Conservation (phyloP, 176 grass and related monocot genomes). For the Bolboschoenus planiculmis region DNA sequence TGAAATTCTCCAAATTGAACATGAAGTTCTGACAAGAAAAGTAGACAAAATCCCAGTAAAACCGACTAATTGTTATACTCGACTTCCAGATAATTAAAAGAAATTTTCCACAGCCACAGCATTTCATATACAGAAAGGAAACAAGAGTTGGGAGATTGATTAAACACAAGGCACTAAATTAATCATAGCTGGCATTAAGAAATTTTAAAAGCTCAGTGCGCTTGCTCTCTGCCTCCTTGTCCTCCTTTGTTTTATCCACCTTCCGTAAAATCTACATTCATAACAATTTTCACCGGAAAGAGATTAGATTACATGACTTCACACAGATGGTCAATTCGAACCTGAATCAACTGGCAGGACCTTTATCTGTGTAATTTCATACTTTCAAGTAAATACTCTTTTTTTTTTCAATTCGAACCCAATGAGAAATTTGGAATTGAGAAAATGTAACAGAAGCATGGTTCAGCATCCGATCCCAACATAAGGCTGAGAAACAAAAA, state of each 20-base stretch:
- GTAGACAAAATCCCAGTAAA: neutral
- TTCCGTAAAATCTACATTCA: neutral
- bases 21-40: neutral
- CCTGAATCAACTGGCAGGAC: neutral
- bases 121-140: neutral
- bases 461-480: neutral
- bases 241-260: conserved; percentile 61
- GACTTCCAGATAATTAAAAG: neutral
- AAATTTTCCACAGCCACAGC: neutral
- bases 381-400: too few species aligned
- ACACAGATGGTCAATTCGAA: neutral
- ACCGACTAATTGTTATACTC: neutral
- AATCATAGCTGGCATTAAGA: neutral
- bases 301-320: neutral
- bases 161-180: neutral
- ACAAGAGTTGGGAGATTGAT: neutral
- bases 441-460: neutral
- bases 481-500: neutral
- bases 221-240: conserved; percentile 83
- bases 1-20: neutral
- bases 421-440: too few species aligned
- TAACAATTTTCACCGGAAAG: neutral
- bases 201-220: conserved; percentile 43
- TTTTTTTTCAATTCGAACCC: too few species aligned
- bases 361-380: neutral